Conservation (phyloP, 2,329 filamentous ascomycete species). For the Pezizomycotina sp. region DNA sequence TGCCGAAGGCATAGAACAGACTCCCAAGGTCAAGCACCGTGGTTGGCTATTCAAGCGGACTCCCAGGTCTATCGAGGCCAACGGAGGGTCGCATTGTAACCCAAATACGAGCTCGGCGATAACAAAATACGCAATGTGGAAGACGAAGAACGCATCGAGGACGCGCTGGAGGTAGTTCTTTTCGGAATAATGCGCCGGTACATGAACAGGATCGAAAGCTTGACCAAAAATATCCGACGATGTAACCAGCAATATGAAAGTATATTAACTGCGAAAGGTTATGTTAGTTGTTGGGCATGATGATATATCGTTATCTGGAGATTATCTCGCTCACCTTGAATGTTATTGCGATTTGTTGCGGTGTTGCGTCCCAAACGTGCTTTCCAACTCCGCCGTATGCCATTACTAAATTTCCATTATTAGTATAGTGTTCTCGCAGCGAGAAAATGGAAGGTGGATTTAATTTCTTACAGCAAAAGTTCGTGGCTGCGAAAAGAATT, state of each 20-base stretch:
- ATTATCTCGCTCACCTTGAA: too few relatives aligned
- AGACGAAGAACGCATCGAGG: constrained; percentile 13
- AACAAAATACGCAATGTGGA: constrained; percentile 17
- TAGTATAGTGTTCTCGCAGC: constrained; percentile 3
- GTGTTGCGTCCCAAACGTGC: constrained; percentile 17
- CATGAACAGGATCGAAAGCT: constrained; percentile 17
- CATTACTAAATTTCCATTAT: constrained; percentile 4
- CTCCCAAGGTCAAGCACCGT: constrained; percentile 13
- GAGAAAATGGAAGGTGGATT: neutral
- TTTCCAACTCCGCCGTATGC: constrained; percentile 17
- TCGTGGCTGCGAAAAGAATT: constrained; percentile 12
- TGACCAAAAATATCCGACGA: constrained; percentile 17
- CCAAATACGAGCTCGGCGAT: constrained; percentile 12
- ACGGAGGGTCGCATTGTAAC: constrained; percentile 15
- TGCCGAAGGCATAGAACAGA: constrained; percentile 18
- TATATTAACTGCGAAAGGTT: constrained; percentile 18
- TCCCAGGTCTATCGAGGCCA: constrained; percentile 5
- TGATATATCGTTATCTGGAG: too few relatives aligned
- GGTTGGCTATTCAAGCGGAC: constrained; percentile 7
- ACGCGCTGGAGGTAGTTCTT: constrained; percentile 15
- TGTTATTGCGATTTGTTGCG: constrained; percentile 13
- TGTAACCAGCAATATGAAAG: constrained; percentile 18
- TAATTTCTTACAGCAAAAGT: constrained; percentile 14
- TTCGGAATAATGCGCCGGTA: constrained; percentile 17
- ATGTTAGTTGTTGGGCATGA: too few relatives aligned